Evolutionary conservation across 495 filamentous ascomycete species (phyloP).

Genomic region (Sphaerosporella brunnea): DNA sequence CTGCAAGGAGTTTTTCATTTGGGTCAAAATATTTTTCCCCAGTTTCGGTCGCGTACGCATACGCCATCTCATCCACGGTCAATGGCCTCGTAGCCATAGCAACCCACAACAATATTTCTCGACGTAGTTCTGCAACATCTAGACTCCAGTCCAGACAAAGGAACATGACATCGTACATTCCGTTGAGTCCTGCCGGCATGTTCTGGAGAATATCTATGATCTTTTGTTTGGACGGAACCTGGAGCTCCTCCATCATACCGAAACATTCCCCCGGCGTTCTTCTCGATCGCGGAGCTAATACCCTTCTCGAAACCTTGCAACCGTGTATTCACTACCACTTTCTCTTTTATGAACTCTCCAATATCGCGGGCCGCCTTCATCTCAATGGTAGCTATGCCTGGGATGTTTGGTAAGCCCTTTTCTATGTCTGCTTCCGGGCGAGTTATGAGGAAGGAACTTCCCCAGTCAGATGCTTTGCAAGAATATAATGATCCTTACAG

Average conservation of each 20-base stretch:
- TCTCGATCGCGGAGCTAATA: neutral
- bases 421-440: neutral
- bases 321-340: neutral
- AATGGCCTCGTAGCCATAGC: constrained; percentile 7
- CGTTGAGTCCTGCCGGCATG: constrained; percentile 5
- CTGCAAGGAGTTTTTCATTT: neutral
- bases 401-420: neutral
- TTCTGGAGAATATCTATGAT: constrained; percentile 2
- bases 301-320: neutral
- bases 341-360: neutral
- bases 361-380: constrained; percentile 1
- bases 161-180: constrained; percentile 7
- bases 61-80: constrained; percentile 1
- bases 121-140: constrained; percentile 1
- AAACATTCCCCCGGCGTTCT: constrained; percentile 8
- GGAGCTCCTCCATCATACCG: constrained; percentile 9
- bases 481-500: neutral
- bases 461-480: neutral
- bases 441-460: neutral
- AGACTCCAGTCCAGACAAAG: neutral
- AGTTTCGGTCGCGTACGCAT: neutral
- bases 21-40: constrained; percentile 4
- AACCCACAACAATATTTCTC: constrained; percentile 6
- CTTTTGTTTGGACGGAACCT: neutral
- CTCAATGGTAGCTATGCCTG: neutral